phyloP scores from a whole-genome alignment of 2,329 filamentous ascomycete species.

The Fusarium multiceps region DNA sequence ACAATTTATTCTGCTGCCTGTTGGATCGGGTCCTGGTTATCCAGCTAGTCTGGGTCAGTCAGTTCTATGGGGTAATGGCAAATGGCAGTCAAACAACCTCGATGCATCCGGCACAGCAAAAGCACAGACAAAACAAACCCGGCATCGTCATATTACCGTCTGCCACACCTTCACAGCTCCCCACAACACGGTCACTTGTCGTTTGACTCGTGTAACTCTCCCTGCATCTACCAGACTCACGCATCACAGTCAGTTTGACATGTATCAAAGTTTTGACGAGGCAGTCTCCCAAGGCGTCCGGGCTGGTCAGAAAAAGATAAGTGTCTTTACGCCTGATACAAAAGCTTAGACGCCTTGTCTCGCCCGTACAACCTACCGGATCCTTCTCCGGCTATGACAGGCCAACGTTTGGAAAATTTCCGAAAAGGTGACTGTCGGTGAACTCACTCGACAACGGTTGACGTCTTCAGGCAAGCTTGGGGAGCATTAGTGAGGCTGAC shows the following conservation, averaged over 20 bases:
- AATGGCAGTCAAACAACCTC: conserved; percentile 13
- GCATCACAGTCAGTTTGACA: conserved; percentile 7
- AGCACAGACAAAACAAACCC: conserved; percentile 26
- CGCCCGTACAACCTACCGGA: conserved; percentile 20
- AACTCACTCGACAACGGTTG: conserved; percentile 6
- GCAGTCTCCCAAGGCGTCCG: conserved; percentile 2
- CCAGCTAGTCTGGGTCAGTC: not conserved
- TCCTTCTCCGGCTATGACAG: conserved; percentile 28
- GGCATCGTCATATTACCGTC: conserved; percentile 20
- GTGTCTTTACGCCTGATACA: conserved; percentile 4
- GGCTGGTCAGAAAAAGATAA: conserved; percentile 9
- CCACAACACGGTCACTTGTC: conserved; percentile 31
- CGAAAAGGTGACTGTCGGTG: conserved; percentile 13
- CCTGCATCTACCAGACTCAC: conserved; percentile 5
- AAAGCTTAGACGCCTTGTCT: conserved; percentile 25
- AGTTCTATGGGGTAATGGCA: conserved; percentile 14
- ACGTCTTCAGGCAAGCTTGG: conserved; percentile 1
- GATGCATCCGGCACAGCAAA: conserved; percentile 5
- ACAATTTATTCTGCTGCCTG: conserved; percentile 35
- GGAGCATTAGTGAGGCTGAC: conserved; percentile 33
- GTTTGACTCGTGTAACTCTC: conserved; percentile 24
- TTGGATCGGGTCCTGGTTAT: not conserved
- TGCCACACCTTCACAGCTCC: conserved; percentile 25
- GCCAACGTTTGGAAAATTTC: conserved; percentile 13
- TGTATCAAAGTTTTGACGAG: conserved; percentile 10